A percentile compares a stretch with the other conserved stretches of the same genome.
Conservation (phyloP, 2,329 filamentous ascomycete genomes). For the Cercospora sp. region DNA sequence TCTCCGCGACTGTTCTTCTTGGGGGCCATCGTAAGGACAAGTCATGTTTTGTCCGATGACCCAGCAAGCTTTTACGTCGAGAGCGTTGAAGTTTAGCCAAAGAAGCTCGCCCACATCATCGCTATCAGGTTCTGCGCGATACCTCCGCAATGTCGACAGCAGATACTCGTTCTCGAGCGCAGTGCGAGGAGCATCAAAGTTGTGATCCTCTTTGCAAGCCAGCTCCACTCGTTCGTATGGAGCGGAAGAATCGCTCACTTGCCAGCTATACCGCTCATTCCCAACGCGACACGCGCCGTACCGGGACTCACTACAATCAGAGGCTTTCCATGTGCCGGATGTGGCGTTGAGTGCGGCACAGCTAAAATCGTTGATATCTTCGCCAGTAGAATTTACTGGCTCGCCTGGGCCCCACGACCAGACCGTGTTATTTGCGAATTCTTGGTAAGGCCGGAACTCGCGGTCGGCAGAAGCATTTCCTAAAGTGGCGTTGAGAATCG, state of each 20-base stretch:
- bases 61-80: constrained; percentile 62
- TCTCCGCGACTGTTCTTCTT: constrained; percentile 45
- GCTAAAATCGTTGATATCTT: constrained; percentile 40
- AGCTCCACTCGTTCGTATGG: constrained; percentile 44
- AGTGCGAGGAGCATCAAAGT: constrained; percentile 61
- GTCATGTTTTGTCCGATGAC: constrained; percentile 56
- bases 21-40: constrained; percentile 57
- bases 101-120: constrained; percentile 41
- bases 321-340: constrained; percentile 59
- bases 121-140: constrained; percentile 14
- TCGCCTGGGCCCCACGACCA: constrained; percentile 64
- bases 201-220: constrained; percentile 52
- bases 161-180: constrained; percentile 65
- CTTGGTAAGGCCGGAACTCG: constrained; percentile 52
- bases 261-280: constrained; percentile 60
- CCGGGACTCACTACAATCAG: constrained; percentile 55
- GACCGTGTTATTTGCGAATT: constrained; percentile 53
- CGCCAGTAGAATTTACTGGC: constrained; percentile 51
- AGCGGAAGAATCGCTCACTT: constrained; percentile 47
- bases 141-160: constrained; percentile 37
- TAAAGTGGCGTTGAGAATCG: constrained; percentile 59
- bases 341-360: constrained; percentile 58
- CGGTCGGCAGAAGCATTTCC: constrained; percentile 53
- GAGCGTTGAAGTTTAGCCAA: constrained; percentile 63
- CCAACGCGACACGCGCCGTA: constrained; percentile 59